Conservation (phyloP, 2,329 filamentous ascomycete genomes). For the Fusarium sp. region DNA sequence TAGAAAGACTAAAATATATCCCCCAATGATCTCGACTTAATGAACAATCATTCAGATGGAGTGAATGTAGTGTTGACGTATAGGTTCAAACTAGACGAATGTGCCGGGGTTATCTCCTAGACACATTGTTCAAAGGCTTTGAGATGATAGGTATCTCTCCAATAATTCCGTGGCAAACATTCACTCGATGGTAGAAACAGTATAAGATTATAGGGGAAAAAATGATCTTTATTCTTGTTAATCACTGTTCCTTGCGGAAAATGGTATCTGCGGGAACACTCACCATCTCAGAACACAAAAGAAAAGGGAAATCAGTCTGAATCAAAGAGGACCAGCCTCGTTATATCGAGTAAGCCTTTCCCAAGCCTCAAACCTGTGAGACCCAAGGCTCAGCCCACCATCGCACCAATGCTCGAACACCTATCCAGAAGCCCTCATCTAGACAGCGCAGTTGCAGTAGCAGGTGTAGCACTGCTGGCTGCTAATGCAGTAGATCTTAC, state of each 20-base stretch:
- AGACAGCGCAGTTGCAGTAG: conserved; percentile 7
- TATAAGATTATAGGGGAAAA: accelerated
- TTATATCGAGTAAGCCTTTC: not conserved
- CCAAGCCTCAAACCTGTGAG: not conserved
- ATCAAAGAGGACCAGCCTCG: too few species aligned
- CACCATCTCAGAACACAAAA: not conserved
- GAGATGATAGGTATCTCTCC: not conserved
- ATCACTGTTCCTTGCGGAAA: not conserved
- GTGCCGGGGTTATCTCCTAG: too few species aligned
- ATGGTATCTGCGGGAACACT: too few species aligned
- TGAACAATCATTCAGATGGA: too few species aligned
- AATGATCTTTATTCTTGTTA: not conserved
- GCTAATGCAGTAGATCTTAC: conserved; percentile 2
- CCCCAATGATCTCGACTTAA: too few species aligned
- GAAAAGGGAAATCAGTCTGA: not conserved
- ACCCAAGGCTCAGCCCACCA: not conserved
- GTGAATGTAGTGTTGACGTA: too few species aligned
- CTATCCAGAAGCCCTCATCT: too few species aligned
- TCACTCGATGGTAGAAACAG: not conserved
- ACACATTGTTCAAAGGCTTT: not conserved
- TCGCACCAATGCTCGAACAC: too few species aligned
- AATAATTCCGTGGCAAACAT: not conserved
- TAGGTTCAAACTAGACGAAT: too few species aligned
- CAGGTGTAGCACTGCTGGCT: conserved; percentile 13
- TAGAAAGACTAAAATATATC: too few species aligned